These are phyloP conservation scores for Rhododendron vialii DNA, from an alignment of 148 eudicot species.

Conservation along the genomic window DNA sequence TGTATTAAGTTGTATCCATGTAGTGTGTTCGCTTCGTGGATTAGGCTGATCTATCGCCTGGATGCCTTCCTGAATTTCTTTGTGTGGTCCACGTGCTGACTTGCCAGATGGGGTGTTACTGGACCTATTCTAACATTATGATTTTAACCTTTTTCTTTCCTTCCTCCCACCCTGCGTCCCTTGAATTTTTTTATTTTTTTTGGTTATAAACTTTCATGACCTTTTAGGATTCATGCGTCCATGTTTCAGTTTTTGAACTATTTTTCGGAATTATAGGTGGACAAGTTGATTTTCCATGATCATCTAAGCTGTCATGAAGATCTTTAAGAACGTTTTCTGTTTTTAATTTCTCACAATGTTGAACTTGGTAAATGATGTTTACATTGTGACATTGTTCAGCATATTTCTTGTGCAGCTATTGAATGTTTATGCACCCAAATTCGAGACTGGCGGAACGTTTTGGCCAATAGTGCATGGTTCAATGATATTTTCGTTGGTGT, in stretches of 20 bases:
- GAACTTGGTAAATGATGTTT: not conserved
- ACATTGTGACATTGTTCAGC: not conserved
- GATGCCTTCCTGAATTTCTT: not conserved
- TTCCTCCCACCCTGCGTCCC: not conserved
- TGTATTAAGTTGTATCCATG: not conserved
- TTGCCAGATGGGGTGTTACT: not conserved
- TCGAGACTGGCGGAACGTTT: conserved; percentile 71
- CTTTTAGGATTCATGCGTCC: not conserved
- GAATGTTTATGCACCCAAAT: conserved; percentile 73
- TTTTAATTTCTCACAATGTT: not conserved
- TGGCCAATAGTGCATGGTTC: conserved; percentile 84
- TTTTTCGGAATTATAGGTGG: not conserved
- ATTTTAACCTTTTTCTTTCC: not conserved
- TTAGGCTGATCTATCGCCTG: not conserved
- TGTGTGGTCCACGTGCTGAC: not conserved
- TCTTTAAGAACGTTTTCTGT: not conserved
- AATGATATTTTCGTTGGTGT: conserved; percentile 66
- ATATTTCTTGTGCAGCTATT: conserved; percentile 57
- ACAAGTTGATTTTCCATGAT: not conserved
- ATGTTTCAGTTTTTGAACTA: conserved; percentile 8
- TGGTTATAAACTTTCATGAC: not conserved
- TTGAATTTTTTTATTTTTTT: not conserved
- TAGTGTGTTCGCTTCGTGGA: not conserved
- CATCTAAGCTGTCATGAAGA: not conserved
- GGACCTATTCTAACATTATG: not conserved